Base-by-base conservation (phyloP, 1,139 yeast genomes). In the Barnettozyma hawaiiensis region DNA sequence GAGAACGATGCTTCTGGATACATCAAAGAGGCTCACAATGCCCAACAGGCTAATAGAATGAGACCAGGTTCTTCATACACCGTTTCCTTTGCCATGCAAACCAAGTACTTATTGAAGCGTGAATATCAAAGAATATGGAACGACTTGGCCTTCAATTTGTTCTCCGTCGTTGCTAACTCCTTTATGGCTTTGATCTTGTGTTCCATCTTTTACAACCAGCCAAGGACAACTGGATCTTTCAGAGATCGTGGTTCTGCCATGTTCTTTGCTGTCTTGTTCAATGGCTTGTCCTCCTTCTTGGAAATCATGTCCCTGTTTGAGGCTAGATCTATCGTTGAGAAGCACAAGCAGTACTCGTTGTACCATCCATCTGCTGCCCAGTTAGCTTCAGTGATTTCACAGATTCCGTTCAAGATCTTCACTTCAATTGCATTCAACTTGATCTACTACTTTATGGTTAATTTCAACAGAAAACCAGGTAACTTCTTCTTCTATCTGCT, bases 291-390 rank as follows among this genome's bases (percentile, higher is more conserved):
- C 14, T 82, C 89, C 18, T 66, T 84, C 52, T 70, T 85, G 60
- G 95, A 86, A 63, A 78, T 85, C 50, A 75, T 82, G 66, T 66
- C 85, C 8, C 64, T 83, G 42, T 76, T 70, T 50, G 89, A 81
- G 56, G 81, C 87, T n/a, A 76, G 95, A 57, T 79, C 85, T 3
- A 76, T 86, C 49, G 84, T 83, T 24, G 90, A 83, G 60, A 86
- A 86, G 58, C 95, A 85, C 54, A 81, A 81, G 57, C 71, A 78
- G 34, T 85, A 77, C 59, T 86, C 89, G 1, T 63, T 85, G 43
- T 84, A 83, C 55, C 85, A 82, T 49, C 92, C 92, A 7, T 72
- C 87, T 42, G 86, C 90, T 2, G 86, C 83, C 52, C 86, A 90
- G 0, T 55, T 82, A 18, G 85, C 90, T 0, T 76, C 85, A 8